phyloP scores from a whole-genome alignment of 2,329 filamentous ascomycete species.

The Paracamarosporium sp. region DNA sequence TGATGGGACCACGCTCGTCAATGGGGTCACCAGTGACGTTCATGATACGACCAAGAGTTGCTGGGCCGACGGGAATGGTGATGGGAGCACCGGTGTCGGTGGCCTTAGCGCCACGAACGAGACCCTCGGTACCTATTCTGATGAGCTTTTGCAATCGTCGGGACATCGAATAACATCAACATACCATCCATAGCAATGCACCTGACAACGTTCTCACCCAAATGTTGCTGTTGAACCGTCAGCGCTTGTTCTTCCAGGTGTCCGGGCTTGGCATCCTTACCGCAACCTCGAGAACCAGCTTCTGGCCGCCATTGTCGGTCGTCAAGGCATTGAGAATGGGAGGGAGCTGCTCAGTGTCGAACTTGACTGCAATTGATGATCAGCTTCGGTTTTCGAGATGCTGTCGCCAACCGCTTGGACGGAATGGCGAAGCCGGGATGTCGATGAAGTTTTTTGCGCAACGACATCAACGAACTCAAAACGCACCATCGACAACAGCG shows the following conservation, averaged over 20 bases:
- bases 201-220: constrained; percentile 98
- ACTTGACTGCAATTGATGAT: constrained; percentile 77
- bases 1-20: constrained; percentile 98
- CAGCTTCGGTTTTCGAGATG: constrained; percentile 37
- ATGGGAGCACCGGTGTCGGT: constrained; percentile 93
- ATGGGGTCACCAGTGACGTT: constrained; percentile 99
- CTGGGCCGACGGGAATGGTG: constrained; percentile 92
- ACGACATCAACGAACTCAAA: constrained; percentile 24
- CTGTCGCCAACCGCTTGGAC: constrained; percentile 34
- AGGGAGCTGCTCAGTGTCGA: constrained; percentile 91
- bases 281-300: constrained; percentile 94
- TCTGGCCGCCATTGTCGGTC: constrained; percentile 89
- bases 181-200: constrained; percentile 99
- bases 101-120: constrained; percentile 87
- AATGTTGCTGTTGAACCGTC: constrained; percentile 80
- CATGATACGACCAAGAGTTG: constrained; percentile 97
- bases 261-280: constrained; percentile 64
- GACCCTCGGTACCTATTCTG: constrained; percentile 91
- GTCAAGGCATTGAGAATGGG: constrained; percentile 96
- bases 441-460: constrained; percentile 53
- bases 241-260: constrained; percentile 30
- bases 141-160: constrained; percentile 24
- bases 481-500: constrained; percentile 93
- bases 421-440: constrained; percentile 16
- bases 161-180: constrained; percentile 31